These are phyloP conservation scores for Maudiozyma humilis DNA, from an alignment of 1,139 yeast genomes.

Conservation along the genomic window DNA sequence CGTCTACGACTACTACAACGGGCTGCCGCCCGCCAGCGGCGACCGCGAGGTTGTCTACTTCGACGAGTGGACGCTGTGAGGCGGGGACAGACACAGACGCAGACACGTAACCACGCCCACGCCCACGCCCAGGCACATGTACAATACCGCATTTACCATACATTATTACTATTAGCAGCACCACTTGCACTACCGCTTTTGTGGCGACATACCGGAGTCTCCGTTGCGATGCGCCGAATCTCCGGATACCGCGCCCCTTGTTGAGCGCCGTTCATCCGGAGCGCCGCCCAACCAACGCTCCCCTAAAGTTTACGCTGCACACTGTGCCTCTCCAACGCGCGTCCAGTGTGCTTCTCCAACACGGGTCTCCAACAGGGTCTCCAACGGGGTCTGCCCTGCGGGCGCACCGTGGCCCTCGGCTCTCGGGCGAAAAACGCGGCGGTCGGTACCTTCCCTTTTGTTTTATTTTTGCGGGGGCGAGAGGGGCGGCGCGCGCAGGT, in stretches of 20 bases:
- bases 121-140: background rate
- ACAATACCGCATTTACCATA: background rate
- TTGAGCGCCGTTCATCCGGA: background rate
- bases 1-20: constrained; percentile 31
- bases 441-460: no score
- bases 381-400: no score
- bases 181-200: background rate
- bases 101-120: background rate
- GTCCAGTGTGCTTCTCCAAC: background rate
- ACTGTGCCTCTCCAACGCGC: background rate
- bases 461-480: no score
- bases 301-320: no score
- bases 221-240: background rate
- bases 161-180: background rate
- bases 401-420: no score
- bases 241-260: background rate
- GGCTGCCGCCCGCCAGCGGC: constrained; percentile 28
- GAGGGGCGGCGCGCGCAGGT: no score
- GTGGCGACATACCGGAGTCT: background rate
- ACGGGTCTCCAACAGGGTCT: no score
- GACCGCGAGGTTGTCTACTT: constrained; percentile 34
- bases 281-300: no score
- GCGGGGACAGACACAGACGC: background rate
- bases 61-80: constrained; percentile 35
- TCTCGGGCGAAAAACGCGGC: no score